Base-by-base conservation (phyloP, 2,329 filamentous ascomycete species). In the Verticillium dahliae region DNA sequence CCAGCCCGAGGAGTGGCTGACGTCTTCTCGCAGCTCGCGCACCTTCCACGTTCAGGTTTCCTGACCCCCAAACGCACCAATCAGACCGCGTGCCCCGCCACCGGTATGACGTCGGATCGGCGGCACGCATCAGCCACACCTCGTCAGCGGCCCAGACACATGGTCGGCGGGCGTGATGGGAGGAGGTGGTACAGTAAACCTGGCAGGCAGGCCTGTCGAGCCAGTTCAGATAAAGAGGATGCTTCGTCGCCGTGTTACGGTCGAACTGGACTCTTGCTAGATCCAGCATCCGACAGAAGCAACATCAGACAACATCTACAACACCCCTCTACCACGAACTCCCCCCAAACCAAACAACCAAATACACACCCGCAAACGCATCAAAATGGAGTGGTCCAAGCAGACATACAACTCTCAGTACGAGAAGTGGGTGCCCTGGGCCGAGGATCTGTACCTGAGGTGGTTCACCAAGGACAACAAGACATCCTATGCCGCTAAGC, bases 381-480 rank as follows among this genome's bases (percentile, higher is more conserved):
- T 22, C 18, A 22, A 22, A 22, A 22, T 52, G 72, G 84, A 88
- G 68, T 87, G 82, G 81, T 73, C 81, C 63, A 85, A 81, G 71
- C 74, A 86, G 61, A 85, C 82, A 58, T 91, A 91, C 79, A 87
- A 90, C 76, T 75, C 83, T 60, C 86, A 91, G 73, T 91, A 91
- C 74, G 88, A 91, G 71, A 81, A 76, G 68, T 92, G 89, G 89
- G 82, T 90, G 71, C 89, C 89, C 1, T 91, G 89, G 89, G 77
- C 91, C 61, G 89, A 92, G 73, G 89, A 92, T 72, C 74, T 85
- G 62, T 90, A 90, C 72, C 81, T 92, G 34, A 80, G 81, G 59
- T 91, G 85, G 80, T 91, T 91, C 74, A 90, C 87, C 68, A 88
- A 87, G 65, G 88, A 91, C 70, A 92, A 92, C 80, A 91, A 92